A percentile compares a stretch with the other conserved stretches of the same genome.
phyloP scores from a whole-genome alignment of 1,284 basidiomycete genomes.

The Apiotrichum gamsii region DNA sequence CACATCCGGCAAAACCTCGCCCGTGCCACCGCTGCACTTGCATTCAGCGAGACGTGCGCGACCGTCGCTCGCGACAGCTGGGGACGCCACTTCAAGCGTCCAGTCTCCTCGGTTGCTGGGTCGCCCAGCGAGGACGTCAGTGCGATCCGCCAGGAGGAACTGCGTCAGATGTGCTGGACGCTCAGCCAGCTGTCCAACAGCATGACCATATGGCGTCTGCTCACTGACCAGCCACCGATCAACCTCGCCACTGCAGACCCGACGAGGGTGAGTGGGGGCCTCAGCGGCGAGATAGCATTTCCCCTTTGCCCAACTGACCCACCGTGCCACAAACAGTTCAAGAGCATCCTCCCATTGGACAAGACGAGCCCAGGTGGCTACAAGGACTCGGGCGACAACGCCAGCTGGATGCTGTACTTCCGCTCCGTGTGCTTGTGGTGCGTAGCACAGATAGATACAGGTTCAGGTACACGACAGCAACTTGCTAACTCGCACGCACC shows the following conservation, averaged over 20 bases:
- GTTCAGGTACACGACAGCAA: too few species aligned
- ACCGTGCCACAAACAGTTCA: constrained; percentile 17
- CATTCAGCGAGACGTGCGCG: constrained; percentile 21
- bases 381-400: constrained; percentile 4
- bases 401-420: constrained; percentile 26
- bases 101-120: constrained; percentile 12
- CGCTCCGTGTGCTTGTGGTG: constrained; percentile 23
- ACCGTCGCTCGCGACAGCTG: constrained; percentile 4
- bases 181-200: constrained; percentile 23
- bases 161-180: constrained; percentile 28
- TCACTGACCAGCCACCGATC: constrained; percentile 10
- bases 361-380: neutral
- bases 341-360: constrained; percentile 25
- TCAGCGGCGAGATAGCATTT: too few species aligned
- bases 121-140: constrained; percentile 7
- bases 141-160: constrained; percentile 24
- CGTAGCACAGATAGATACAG: too few species aligned
- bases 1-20: constrained; percentile 23
- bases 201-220: constrained; percentile 18
- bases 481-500: too few species aligned
- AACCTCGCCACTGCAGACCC: constrained; percentile 17
- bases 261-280: constrained; percentile 16
- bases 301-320: neutral
- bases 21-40: constrained; percentile 18
- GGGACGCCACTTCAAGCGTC: neutral